Percentiles rank a stretch among this genome's conserved stretches.
phyloP scores from a whole-genome alignment of 2,329 filamentous ascomycete species.

The Tolypocladium endophyticum region DNA sequence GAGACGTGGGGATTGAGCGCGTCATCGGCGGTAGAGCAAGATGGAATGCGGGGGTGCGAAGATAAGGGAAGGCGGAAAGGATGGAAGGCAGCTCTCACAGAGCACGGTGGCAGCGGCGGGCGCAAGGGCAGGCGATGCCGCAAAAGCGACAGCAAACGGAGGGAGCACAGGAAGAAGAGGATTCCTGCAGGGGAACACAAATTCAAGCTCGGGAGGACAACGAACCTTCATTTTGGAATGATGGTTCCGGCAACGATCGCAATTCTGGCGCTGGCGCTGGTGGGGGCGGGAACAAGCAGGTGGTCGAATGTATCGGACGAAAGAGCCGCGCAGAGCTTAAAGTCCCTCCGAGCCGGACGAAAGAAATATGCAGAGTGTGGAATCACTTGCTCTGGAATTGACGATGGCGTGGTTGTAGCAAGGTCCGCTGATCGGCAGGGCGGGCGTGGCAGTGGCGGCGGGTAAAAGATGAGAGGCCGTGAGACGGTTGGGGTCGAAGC shows the following conservation, averaged over 20 bases:
- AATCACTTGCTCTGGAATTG: not conserved
- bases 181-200: conserved; percentile 1
- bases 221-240: conserved; percentile 27
- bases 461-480: not conserved
- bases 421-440: not conserved
- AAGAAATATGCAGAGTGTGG: not conserved
- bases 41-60: not conserved
- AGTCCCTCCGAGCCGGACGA: not conserved
- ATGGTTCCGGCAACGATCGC: conserved; percentile 1
- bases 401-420: not conserved
- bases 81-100: not conserved
- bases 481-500: not conserved
- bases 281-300: not conserved
- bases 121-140: not conserved
- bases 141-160: not conserved
- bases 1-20: not conserved
- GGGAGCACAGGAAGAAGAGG: conserved; percentile 3
- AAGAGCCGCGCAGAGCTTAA: not conserved
- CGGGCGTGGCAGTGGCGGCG: not conserved
- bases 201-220: conserved; percentile 10
- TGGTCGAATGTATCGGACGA: not conserved
- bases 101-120: not conserved
- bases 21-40: not conserved
- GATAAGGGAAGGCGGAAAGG: not conserved
- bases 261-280: not conserved